These are phyloP conservation scores for Sporothrix luriei DNA, from an alignment of 2,329 filamentous ascomycete species.

Conservation along the genomic window DNA sequence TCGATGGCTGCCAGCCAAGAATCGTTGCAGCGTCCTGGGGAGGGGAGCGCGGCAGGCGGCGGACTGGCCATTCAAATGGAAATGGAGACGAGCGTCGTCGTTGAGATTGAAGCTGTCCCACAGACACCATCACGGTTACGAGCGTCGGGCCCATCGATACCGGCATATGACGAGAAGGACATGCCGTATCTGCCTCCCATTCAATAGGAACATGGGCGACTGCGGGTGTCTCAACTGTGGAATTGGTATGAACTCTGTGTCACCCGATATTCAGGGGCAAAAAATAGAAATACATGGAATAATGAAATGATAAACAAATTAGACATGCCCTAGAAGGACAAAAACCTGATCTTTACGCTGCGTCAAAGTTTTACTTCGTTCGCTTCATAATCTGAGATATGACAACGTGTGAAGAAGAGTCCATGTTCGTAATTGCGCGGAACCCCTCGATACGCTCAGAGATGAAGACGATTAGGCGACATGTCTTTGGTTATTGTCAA, in stretches of 20 bases:
- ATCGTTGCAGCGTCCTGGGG: slow-evolving; percentile 23
- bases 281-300: background rate
- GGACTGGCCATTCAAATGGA: slow-evolving; percentile 41
- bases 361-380: background rate
- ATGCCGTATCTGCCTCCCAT: slow-evolving; percentile 18
- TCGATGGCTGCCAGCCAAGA: slow-evolving; percentile 34
- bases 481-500: too few relatives aligned
- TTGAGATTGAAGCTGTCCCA: slow-evolving; percentile 37
- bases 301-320: background rate
- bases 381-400: background rate
- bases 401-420: background rate
- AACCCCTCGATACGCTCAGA: too few relatives aligned
- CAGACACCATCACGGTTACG: background rate
- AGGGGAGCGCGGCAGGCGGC: too few relatives aligned
- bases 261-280: background rate
- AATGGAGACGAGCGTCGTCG: slow-evolving; percentile 40
- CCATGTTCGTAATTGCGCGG: background rate
- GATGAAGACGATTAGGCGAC: too few relatives aligned
- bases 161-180: slow-evolving; percentile 22
- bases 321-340: too few relatives aligned
- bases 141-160: slow-evolving; percentile 23
- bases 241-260: background rate
- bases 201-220: background rate
- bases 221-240: background rate
- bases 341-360: too few relatives aligned